phyloP scores from a whole-genome alignment of 2,329 filamentous ascomycete genomes.

The Torrubiellomyces zombiae region DNA sequence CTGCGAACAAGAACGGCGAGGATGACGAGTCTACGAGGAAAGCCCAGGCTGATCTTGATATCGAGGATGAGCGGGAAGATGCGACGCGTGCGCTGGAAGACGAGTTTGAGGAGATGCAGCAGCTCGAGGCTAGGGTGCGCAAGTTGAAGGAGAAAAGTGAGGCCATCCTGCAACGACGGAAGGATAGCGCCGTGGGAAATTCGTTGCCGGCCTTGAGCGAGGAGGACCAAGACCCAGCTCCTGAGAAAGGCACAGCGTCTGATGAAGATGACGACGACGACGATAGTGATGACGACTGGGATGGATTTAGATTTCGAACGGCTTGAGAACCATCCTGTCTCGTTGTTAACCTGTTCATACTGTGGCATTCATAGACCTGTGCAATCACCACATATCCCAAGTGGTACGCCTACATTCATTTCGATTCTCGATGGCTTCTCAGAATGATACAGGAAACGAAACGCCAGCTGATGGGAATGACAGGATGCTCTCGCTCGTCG shows the following conservation, averaged over 20 bases:
- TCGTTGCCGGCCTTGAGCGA: no score
- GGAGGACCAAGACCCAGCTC: slow-evolving; percentile 12
- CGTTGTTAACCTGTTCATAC: background rate
- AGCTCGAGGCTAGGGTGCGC: slow-evolving; percentile 54
- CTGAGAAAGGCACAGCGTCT: slow-evolving; percentile 6
- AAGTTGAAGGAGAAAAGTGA: slow-evolving; percentile 56
- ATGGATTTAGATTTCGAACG: slow-evolving; percentile 35
- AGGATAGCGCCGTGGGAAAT: no score
- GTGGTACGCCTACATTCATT: no score
- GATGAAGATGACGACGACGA: slow-evolving; percentile 35
- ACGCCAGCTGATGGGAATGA: no score
- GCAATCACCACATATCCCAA: background rate
- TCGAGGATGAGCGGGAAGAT: slow-evolving; percentile 58
- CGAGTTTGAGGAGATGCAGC: slow-evolving; percentile 72
- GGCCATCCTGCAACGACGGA: slow-evolving; percentile 33
- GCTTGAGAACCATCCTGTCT: slow-evolving; percentile 3
- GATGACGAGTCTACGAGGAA: slow-evolving; percentile 36
- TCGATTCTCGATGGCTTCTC: no score
- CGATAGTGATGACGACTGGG: slow-evolving; percentile 36
- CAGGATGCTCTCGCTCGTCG: no score
- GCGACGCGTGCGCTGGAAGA: slow-evolving; percentile 55
- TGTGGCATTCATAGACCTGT: background rate
- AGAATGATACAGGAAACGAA: no score
- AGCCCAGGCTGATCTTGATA: slow-evolving; percentile 34
- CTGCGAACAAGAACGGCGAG: slow-evolving; percentile 29